Conservation (phyloP, 352 stramenopile species). For the Globisporangium camurandrum region DNA sequence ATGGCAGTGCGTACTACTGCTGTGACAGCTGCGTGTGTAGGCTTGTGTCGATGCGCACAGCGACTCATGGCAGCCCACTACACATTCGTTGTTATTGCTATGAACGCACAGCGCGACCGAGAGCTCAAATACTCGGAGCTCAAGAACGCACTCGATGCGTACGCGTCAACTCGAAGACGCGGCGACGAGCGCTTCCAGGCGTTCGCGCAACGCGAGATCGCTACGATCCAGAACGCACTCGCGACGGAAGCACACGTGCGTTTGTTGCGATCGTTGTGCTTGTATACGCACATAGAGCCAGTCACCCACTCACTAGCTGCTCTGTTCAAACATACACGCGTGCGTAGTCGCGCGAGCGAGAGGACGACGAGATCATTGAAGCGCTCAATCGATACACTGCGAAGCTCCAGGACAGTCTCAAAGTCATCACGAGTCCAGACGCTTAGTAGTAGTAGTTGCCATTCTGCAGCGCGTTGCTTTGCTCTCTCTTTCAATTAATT, state of each 20-base stretch:
- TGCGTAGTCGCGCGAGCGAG: constrained; percentile 61
- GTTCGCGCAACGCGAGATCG: constrained; percentile 64
- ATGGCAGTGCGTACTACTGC: background rate
- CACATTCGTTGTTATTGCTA: too few species aligned
- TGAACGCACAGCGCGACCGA: constrained; percentile 19
- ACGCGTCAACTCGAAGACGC: constrained; percentile 60
- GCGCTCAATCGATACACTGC: constrained; percentile 90
- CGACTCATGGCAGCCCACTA: too few species aligned
- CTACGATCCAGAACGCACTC: constrained; percentile 71
- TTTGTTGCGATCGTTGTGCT: too few species aligned
- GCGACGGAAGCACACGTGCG: constrained; percentile 59
- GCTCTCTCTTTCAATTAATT: too few species aligned
- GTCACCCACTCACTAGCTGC: too few species aligned
- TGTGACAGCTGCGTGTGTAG: background rate
- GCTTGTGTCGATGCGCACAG: too few species aligned
- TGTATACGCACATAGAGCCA: background rate
- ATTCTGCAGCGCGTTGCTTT: too few species aligned
- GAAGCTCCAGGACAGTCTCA: constrained; percentile 91
- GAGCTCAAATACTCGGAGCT: constrained; percentile 66
- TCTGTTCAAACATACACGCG: too few species aligned
- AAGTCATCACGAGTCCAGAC: constrained; percentile 86
- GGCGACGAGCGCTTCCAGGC: constrained; percentile 70
- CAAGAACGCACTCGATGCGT: constrained; percentile 62
- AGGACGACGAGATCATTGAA: constrained; percentile 93
- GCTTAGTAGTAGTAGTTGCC: too few species aligned